phyloP scores from a whole-genome alignment of 129 eudicot species.

The Artemisia tridentata region DNA sequence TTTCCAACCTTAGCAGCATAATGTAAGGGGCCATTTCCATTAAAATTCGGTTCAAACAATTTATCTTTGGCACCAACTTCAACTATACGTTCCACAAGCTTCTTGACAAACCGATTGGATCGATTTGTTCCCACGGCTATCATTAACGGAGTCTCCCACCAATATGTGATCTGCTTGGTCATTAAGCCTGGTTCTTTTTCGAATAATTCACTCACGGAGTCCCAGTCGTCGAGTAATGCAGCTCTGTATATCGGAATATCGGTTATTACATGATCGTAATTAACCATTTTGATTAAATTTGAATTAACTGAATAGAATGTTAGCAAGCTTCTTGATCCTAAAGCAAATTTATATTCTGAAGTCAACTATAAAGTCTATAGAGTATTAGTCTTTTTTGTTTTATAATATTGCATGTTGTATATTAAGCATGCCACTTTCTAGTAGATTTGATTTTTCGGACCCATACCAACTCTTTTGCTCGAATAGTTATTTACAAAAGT shows the following conservation, averaged over 20 bases:
- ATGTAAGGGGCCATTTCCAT: neutral
- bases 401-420: too few species aligned
- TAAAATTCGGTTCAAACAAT: neutral
- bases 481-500: too few species aligned
- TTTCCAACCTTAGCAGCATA: slow-evolving; percentile 21
- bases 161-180: slow-evolving; percentile 5
- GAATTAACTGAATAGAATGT: neutral
- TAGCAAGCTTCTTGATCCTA: too few species aligned
- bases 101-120: slow-evolving; percentile 6
- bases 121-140: slow-evolving; percentile 20
- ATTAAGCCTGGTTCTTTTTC: slow-evolving; percentile 2
- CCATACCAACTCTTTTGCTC: too few species aligned
- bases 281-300: neutral
- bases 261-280: slow-evolving; percentile 8
- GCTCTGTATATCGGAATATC: slow-evolving; percentile 21
- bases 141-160: slow-evolving; percentile 8
- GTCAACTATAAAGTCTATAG: too few species aligned
- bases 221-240: slow-evolving; percentile 12
- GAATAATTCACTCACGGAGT: slow-evolving; percentile 1
- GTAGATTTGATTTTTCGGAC: too few species aligned
- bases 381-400: too few species aligned
- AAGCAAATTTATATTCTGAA: too few species aligned
- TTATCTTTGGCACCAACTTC: neutral
- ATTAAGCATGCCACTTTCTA: too few species aligned
- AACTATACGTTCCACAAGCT: neutral